Evolutionary conservation across 352 stramenopile genomes (phyloP).

Genomic region (Pythium guiyangense): DNA sequence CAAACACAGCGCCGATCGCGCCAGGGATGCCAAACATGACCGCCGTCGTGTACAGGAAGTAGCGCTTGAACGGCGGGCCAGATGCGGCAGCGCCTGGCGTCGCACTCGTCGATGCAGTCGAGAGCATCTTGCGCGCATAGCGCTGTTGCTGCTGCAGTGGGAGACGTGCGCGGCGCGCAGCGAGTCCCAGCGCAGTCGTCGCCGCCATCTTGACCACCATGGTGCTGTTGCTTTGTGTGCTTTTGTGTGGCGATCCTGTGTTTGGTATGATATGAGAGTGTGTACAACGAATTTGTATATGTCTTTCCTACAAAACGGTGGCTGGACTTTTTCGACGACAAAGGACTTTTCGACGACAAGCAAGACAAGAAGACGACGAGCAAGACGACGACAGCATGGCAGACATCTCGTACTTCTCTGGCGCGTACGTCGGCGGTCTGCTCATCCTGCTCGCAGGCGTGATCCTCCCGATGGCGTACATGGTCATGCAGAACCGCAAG

Average conservation of each 20-base stretch:
- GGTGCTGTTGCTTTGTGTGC: background rate
- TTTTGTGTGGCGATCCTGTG: background rate
- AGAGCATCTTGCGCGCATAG: constrained; percentile 13
- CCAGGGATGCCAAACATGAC: constrained; percentile 78
- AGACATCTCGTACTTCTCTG: constrained; percentile 65
- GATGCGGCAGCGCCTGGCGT: background rate
- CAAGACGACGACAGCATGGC: constrained; percentile 12
- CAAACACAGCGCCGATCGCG: constrained; percentile 55
- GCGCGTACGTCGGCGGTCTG: constrained; percentile 63
- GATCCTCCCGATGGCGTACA: constrained; percentile 77
- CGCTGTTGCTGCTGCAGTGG: background rate
- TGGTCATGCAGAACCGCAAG: constrained; percentile 87
- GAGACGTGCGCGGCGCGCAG: background rate
- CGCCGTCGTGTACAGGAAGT: constrained; percentile 70
- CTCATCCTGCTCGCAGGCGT: constrained; percentile 65
- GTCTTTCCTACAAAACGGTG: background rate
- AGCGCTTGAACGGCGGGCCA: constrained; percentile 58
- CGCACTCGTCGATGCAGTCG: background rate
- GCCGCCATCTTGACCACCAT: background rate
- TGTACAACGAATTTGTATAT: too few species aligned
- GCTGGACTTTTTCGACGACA: background rate
- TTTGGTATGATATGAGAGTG: background rate
- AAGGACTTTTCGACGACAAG: background rate
- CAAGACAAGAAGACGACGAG: too few species aligned
- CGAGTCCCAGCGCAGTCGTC: background rate